A percentile compares a stretch with the other conserved stretches of the same genome.
These are phyloP conservation scores for Danielia reshetovae DNA, from an alignment of 805 yeast genomes.

Conservation along the genomic window DNA sequence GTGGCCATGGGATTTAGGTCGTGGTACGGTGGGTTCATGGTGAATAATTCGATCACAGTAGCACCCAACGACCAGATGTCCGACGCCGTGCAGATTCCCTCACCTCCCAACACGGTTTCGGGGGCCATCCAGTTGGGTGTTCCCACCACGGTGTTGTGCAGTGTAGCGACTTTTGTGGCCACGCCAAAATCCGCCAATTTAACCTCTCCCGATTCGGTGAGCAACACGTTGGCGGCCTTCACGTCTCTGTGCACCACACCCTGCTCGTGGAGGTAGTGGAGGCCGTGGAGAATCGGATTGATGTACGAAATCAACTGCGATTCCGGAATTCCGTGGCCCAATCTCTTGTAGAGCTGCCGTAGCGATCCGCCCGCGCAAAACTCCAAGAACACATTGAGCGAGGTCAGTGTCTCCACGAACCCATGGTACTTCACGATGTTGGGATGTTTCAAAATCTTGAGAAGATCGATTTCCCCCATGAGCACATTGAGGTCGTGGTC, in stretches of 20 bases:
- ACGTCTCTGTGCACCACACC: conserved; percentile 84
- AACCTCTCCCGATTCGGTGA: conserved; percentile 15
- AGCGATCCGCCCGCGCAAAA: conserved; percentile 62
- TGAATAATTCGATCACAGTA: conserved; percentile 81
- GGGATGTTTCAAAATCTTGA: conserved; percentile 58
- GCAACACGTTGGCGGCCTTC: conserved; percentile 37
- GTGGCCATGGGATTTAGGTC: conserved; percentile 75
- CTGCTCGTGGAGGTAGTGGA: conserved; percentile 63
- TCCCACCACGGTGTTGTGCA: conserved; percentile 53
- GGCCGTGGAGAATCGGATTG: conserved; percentile 41
- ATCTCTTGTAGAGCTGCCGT: conserved; percentile 44
- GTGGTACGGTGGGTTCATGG: conserved; percentile 86
- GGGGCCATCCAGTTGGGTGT: conserved; percentile 99
- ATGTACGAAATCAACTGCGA: conserved; percentile 46
- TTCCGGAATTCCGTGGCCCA: conserved; percentile 54
- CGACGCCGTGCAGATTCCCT: conserved; percentile 82
- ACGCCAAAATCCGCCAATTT: conserved; percentile 64
- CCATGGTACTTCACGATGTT: conserved; percentile 49
- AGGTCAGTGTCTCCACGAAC: conserved; percentile 50
- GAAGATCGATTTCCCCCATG: conserved; percentile 66
- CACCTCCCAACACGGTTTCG: conserved; percentile 74
- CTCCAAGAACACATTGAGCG: conserved; percentile 57
- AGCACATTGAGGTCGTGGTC: conserved; percentile 41
- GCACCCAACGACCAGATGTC: conserved; percentile 96
- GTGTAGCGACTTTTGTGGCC: conserved; percentile 54